Evolutionary conservation across 208 protist genomes (phyloP), one percentile per base, ranked within the genome.

Genomic region (Trypanosoma platydactyli): DNA sequence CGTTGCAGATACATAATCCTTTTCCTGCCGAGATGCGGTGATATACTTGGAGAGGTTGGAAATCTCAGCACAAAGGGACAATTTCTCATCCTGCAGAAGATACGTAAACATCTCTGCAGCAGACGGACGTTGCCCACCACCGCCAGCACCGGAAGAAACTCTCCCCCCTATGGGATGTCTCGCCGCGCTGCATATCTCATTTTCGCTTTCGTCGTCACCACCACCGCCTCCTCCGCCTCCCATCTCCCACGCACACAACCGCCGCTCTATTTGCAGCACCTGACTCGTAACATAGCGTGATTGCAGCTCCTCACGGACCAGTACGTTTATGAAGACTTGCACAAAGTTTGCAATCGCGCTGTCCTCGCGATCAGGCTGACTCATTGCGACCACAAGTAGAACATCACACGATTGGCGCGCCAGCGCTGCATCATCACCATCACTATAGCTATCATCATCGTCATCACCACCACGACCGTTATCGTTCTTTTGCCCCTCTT

Each of bases 301-400:
- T 6, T 84, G 78, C 38, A 79, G 45, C 58, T 94, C 86, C 69
- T 94, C 89, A 6, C 89, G 83, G n/a, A 81, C 77, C 18, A 89
- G 62, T n/a, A 88, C 67, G 53, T 94, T 92, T 57, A 91, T 77
- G 62, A 89, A 89, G 46, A 80, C 77, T 70, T 94, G 89, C n/a
- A 89, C 69, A 57, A 94, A 92, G 51, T 81, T 82, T 9, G 80
- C 59, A 41, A 94, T 82, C 29, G 74, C 57, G 25, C 79, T 73
- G 49, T 83, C 64, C 45, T 89, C 82, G 4, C 73, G 73, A 65
- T 94, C 89, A 1, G 82, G 77, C 18, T 72, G 79, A 63, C 62
- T 69, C 81, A 92, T 88, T 35, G 89, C 89, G 1, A 91, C 74
- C 15, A 94, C 84, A n/a, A 94, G 71, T 50, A 84, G 18, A 6